Evolutionary conservation across 169 alveolate genomes (phyloP), one percentile per base, ranked within the genome.

Genomic region (Haemoproteus tartakovskyi): DNA sequence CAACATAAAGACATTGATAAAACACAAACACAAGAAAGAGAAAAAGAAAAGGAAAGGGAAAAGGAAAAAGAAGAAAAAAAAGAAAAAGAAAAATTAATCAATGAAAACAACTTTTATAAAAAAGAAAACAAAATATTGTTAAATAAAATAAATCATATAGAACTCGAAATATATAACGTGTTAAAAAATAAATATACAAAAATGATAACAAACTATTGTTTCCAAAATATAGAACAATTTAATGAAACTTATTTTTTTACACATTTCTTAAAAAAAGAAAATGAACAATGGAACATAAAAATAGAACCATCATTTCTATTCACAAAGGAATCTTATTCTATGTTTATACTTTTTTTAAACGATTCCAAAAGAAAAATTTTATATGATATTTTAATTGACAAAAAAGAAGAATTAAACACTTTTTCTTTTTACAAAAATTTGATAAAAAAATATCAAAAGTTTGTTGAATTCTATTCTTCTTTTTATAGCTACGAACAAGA

Each of bases 71-170:
- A n/a, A n/a, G n/a, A n/a, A n/a, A n/a, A n/a, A n/a, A n/a, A n/a
- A n/a, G n/a, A 40, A 12, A 36, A 19, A 46, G 33, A 33, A 9
- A 16, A 40, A 11, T 52, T 67, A 52, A 67, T 38, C 21, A 52
- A 47, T 18, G 82, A 67, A 54, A 67, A 67, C 56, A 38, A 37
- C 12, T 40, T 52, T 18, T 67, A 67, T 19, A 67, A 36, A 67
- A 54, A 14, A 47, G 24, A 41, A 41, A 67, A 67, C 26, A 48
- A 67, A 47, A 52, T 36, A 36, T 45, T 67, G 37, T 36, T 14
- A 27, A 59, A 59, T 9, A 52, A 67, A 67, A 67, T 67, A 52
- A 67, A 41, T 60, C 21, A 18, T 18, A n/a, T 67, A 59, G 52
- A 52, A 24, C 62, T 67, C n/a, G 50, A 54, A 24, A 30, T 67